Base-by-base conservation (phyloP, 2,329 filamentous ascomycete species). In the Colletotrichum chlorophyti region DNA sequence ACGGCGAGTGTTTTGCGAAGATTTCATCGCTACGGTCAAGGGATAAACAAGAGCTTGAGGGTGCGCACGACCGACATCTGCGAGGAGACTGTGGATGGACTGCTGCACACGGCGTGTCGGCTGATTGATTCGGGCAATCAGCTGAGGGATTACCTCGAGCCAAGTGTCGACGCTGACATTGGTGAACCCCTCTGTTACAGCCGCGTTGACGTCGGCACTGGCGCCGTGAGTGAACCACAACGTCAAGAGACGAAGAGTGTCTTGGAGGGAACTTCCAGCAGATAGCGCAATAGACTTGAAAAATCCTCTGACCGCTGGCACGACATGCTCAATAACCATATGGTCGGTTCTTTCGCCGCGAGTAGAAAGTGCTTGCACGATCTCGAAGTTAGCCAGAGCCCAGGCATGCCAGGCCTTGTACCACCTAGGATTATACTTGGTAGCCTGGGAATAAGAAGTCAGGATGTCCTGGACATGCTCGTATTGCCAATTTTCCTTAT, bases 361-460 rank as follows among this genome's bases (percentile, higher is more conserved):
- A 19, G 89, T 83, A 8, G 88, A 85, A 55, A 95, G 79, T 0
- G 90, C 87, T 66, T 95, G 96, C 32, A 98, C 93, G 55, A 99
- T 95, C 75, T 99, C 94, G 68, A 99, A 99, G 74, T 99, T 99
- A 51, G 95, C 94, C 62, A 99, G 76, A 10, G 95, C 96, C 94
- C 95, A 99, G 0, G 95, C 91, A 74, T 99, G 95, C 95, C 95
- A 99, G 7, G 96, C 95, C 76, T 99, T 99, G 79, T 99, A 99
- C 86, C 94, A 99, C 61, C 89, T 88, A 29, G 92, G 89, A 71
- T 99, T 96, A 76, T 96, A 97, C 58, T 91, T 89, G 2, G 95
- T 99, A 1, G 96, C 96, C 58, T 93, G 89, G 15, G 88, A 88
- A 73, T 98, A 99, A 2, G 95, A 93, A n/a, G 86, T 84, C 21